These are phyloP conservation scores for Sporothrix mexicana DNA, from an alignment of 2,329 filamentous ascomycete species.

Conservation along the genomic window DNA sequence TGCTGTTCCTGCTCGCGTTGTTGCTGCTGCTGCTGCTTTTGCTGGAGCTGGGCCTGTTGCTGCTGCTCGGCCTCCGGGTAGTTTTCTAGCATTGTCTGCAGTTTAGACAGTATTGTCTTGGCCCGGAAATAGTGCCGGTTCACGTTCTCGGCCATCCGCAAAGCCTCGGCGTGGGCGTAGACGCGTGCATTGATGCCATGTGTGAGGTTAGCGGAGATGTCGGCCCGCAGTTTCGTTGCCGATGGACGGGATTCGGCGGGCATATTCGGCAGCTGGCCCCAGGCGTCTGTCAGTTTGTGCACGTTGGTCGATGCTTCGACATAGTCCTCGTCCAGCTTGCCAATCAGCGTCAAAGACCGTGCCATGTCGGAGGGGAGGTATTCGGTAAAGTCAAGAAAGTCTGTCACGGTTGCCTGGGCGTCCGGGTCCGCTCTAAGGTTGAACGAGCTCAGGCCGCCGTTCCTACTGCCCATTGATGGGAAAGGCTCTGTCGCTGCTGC, in stretches of 20 bases:
- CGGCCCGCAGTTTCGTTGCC: conserved; percentile 59
- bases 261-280: conserved; percentile 61
- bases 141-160: conserved; percentile 68
- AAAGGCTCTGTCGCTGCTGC: neutral
- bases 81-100: conserved; percentile 65
- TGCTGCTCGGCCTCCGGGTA: conserved; percentile 60
- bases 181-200: conserved; percentile 62
- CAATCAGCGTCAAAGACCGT: conserved; percentile 69
- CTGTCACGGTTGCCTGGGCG: conserved; percentile 71
- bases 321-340: conserved; percentile 66
- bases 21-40: conserved; percentile 56
- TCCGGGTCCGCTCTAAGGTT: conserved; percentile 66
- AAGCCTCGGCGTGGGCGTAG: conserved; percentile 66
- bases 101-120: conserved; percentile 63
- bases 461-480: conserved; percentile 38
- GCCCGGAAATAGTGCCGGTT: conserved; percentile 66
- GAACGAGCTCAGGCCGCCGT: conserved; percentile 51
- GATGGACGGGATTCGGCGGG: conserved; percentile 55
- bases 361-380: conserved; percentile 71
- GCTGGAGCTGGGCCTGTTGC: conserved; percentile 54
- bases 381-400: conserved; percentile 73
- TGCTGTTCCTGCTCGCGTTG: conserved; percentile 61
- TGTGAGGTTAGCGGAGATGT: conserved; percentile 64
- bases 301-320: conserved; percentile 60
- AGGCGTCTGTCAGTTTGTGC: conserved; percentile 61